Conservation (phyloP, 129 eudicot species). For the Flaveria trinervia region DNA sequence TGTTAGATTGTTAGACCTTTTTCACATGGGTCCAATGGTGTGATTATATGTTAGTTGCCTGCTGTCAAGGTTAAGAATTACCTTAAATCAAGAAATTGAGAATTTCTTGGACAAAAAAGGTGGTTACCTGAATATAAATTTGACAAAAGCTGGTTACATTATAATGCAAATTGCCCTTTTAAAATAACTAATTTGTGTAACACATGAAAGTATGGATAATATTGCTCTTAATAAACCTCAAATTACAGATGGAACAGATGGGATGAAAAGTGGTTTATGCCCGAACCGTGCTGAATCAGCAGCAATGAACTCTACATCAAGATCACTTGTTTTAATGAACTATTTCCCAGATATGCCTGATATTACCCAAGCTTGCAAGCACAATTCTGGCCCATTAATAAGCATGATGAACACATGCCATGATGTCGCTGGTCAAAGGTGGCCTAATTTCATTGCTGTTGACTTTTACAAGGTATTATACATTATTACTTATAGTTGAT, state of each 20-base stretch:
- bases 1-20: background rate
- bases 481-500: background rate
- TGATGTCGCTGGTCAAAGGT: slow-evolving; percentile 57
- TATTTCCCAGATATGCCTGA: slow-evolving; percentile 75
- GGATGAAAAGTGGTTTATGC: slow-evolving; percentile 73
- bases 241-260: slow-evolving; percentile 88
- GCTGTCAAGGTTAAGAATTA: background rate
- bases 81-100: background rate
- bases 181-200: slow-evolving; percentile 2
- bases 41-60: background rate
- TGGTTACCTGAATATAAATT: slow-evolving; percentile 1
- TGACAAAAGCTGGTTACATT: background rate
- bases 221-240: slow-evolving; percentile 6
- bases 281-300: slow-evolving; percentile 90
- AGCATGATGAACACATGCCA: slow-evolving; percentile 76
- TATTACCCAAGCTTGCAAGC: slow-evolving; percentile 78
- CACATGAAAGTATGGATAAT: background rate
- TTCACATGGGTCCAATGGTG: background rate
- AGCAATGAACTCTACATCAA: slow-evolving; percentile 65
- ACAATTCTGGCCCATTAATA: slow-evolving; percentile 81
- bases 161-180: background rate
- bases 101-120: background rate
- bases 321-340: slow-evolving; percentile 80
- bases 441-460: slow-evolving; percentile 94
- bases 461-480: slow-evolving; percentile 81